phyloP scores from a whole-genome alignment of 768 basidiomycete species.

The Panaeolus cyanescens region DNA sequence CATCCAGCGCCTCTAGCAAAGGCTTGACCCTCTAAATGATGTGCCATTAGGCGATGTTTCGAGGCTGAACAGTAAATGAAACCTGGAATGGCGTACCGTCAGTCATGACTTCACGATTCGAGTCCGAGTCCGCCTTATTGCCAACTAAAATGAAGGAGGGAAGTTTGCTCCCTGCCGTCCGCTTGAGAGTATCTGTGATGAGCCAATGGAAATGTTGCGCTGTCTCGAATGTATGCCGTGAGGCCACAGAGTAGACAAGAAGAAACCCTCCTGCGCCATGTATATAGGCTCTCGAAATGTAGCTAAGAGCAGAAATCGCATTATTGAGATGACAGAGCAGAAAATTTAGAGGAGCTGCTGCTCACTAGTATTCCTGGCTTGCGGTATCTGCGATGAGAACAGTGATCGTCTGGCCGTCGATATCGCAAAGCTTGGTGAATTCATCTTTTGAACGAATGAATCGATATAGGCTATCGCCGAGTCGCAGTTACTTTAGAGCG shows the following conservation, averaged over 20 bases:
- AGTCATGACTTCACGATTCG: neutral
- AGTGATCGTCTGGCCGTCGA: neutral
- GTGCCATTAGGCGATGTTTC: too few species aligned
- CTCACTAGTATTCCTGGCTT: neutral
- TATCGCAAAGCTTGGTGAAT: neutral
- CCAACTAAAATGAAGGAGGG: neutral
- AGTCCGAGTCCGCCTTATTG: neutral
- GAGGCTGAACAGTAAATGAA: too few species aligned
- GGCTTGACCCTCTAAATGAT: neutral
- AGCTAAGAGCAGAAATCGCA: neutral
- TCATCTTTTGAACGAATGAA: neutral
- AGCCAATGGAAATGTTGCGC: neutral
- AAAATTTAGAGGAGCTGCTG: neutral
- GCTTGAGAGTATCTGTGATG: neutral
- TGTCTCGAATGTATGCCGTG: neutral
- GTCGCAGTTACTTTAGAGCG: neutral
- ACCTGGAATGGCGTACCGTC: neutral
- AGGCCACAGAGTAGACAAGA: neutral
- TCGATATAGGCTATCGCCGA: neutral
- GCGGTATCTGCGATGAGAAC: neutral
- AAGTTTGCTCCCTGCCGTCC: neutral
- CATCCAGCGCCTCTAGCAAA: neutral
- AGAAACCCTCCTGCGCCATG: neutral
- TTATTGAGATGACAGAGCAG: too few species aligned
- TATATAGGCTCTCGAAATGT: neutral